Percentiles rank a stretch among this genome's conserved stretches.
These are phyloP conservation scores for Aspergillus campestris DNA, from an alignment of 495 filamentous ascomycete species.

Conservation along the genomic window DNA sequence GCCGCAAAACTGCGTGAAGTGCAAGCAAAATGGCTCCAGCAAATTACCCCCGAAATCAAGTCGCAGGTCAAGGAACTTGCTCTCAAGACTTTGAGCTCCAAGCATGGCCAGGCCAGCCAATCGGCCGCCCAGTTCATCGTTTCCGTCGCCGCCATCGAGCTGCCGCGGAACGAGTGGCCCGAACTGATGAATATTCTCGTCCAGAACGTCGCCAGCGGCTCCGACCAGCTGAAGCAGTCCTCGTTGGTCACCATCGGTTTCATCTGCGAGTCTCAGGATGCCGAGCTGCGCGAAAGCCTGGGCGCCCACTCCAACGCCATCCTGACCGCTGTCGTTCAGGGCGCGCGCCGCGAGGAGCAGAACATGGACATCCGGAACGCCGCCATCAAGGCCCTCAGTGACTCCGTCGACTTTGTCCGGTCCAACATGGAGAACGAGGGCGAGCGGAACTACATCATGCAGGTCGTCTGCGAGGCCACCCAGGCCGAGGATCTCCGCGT, in stretches of 20 bases:
- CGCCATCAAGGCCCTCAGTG: conserved; percentile 86
- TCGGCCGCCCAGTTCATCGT: conserved; percentile 92
- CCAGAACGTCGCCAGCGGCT: conserved; percentile 80
- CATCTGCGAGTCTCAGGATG: conserved; percentile 92
- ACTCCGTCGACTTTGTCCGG: conserved; percentile 95
- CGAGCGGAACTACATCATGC: conserved; percentile 99
- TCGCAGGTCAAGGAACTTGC: conserved; percentile 78
- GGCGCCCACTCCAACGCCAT: conserved; percentile 91
- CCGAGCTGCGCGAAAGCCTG: conserved; percentile 73
- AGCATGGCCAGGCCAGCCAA: conserved; percentile 70
- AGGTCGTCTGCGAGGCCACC: conserved; percentile 97
- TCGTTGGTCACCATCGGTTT: conserved; percentile 92
- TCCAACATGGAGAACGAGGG: conserved; percentile 99
- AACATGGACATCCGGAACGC: conserved; percentile 84
- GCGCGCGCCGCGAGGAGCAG: conserved; percentile 88
- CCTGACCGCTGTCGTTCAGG: conserved; percentile 93
- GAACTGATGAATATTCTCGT: conserved; percentile 86
- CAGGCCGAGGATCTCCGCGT: conserved; percentile 82
- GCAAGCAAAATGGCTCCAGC: conserved; percentile 82
- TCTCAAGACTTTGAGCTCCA: conserved; percentile 70
- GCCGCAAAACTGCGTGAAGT: conserved; percentile 74
- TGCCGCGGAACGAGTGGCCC: conserved; percentile 90
- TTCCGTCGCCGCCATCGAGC: conserved; percentile 87
- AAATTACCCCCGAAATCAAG: conserved; percentile 72
- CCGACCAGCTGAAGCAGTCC: conserved; percentile 81